Evolutionary conservation across 2,329 filamentous ascomycete species (phyloP).

Genomic region (Bisporella sp.): DNA sequence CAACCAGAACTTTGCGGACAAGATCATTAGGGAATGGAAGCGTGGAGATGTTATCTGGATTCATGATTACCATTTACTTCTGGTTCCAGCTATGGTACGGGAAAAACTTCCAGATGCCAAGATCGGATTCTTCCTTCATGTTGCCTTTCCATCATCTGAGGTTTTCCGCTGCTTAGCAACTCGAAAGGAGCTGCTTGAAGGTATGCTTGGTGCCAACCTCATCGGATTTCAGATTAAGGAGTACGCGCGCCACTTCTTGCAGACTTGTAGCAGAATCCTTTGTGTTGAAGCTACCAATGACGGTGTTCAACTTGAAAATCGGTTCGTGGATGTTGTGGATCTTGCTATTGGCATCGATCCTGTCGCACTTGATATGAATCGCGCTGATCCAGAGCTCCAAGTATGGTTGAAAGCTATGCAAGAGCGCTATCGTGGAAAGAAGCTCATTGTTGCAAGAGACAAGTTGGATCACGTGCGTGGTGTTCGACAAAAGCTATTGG

Average conservation of each 20-base stretch:
- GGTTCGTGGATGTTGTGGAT: slow-evolving; percentile 82
- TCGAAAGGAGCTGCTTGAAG: slow-evolving; percentile 79
- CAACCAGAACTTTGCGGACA: slow-evolving; percentile 89
- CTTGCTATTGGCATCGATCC: slow-evolving; percentile 90
- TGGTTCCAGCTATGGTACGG: slow-evolving; percentile 84
- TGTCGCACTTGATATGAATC: slow-evolving; percentile 62
- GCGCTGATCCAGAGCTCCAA: slow-evolving; percentile 64
- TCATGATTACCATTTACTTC: slow-evolving; percentile 88
- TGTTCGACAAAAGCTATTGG: slow-evolving; percentile 85
- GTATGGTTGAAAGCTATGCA: slow-evolving; percentile 75
- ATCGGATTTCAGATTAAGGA: slow-evolving; percentile 92
- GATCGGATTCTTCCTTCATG: slow-evolving; percentile 94
- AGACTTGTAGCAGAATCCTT: slow-evolving; percentile 88
- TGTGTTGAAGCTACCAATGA: slow-evolving; percentile 85
- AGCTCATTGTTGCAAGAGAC: slow-evolving; percentile 85
- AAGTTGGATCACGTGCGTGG: slow-evolving; percentile 91
- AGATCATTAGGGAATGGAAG: slow-evolving; percentile 88
- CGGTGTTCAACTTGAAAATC: slow-evolving; percentile 84
- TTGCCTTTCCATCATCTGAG: slow-evolving; percentile 92
- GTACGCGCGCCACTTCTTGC: slow-evolving; percentile 88
- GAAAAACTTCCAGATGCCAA: slow-evolving; percentile 87
- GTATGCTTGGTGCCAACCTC: slow-evolving; percentile 87
- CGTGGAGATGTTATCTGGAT: slow-evolving; percentile 89
- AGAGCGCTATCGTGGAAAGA: slow-evolving; percentile 81
- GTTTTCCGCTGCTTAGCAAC: slow-evolving; percentile 89